These are phyloP conservation scores for Kodamaea derodonti DNA, from an alignment of 1,139 yeast genomes.

Conservation along the genomic window DNA sequence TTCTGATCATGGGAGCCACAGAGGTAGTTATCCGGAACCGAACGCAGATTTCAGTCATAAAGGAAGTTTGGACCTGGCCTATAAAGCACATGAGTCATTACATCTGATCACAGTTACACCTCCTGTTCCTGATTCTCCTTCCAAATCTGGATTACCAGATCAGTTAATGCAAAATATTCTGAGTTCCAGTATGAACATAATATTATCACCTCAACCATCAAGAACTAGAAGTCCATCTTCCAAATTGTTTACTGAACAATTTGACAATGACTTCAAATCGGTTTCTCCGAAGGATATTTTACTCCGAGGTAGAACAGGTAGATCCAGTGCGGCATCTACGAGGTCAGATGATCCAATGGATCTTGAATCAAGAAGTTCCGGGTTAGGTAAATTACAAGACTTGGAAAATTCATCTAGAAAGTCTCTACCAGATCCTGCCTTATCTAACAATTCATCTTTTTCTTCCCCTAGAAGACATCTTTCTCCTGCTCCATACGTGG, in stretches of 20 bases:
- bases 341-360: conserved; percentile 10
- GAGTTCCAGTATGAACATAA: conserved; percentile 5
- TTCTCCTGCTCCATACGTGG: conserved; percentile 51
- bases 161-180: conserved; percentile 3
- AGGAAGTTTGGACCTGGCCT: too few relatives aligned
- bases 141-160: conserved; percentile 5
- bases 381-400: conserved; percentile 27
- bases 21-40: too few relatives aligned
- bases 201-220: conserved; percentile 34
- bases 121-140: conserved; percentile 6
- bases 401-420: conserved; percentile 16
- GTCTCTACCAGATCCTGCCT: conserved; percentile 11
- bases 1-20: too few relatives aligned
- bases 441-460: conserved; percentile 30
- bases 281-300: conserved; percentile 42
- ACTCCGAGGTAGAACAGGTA: conserved; percentile 24
- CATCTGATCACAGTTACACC: conserved; percentile 6
- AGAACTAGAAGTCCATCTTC: conserved; percentile 27
- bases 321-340: conserved; percentile 1
- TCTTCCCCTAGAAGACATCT: conserved; percentile 53
- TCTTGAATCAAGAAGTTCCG: conserved; percentile 14
- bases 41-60: too few relatives aligned
- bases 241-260: conserved; percentile 38
- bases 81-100: too few relatives aligned
- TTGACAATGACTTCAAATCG: conserved; percentile 24